Evolutionary conservation across 1,284 basidiomycete genomes (phyloP), one percentile per base, ranked within the genome.

Genomic region (Thelephora terrestris): DNA sequence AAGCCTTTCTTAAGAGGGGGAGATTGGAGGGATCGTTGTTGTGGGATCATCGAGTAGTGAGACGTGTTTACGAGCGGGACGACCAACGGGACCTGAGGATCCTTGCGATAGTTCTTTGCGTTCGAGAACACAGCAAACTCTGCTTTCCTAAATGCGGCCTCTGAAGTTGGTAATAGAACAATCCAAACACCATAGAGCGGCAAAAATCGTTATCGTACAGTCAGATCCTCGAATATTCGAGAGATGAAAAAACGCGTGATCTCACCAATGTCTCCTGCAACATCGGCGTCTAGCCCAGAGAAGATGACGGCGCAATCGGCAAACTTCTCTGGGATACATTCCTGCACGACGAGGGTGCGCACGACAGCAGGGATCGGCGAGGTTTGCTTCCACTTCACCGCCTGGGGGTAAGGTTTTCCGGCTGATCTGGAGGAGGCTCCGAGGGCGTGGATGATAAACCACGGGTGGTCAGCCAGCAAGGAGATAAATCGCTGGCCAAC

Each of bases 121-220:
- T 99, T 99, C 24, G 93, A 97, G 68, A 98, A 99, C 23, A 99
- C 87, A 48, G 87, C 81, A 45, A 97, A 76, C 59, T 99, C 87
- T 29, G 94, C 91, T 17, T 75, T 67, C 56, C 95, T 75, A 70
- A 99, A 96, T 0, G 85, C 85, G 35, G 75, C 71, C 73, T 99
- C 96, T 96, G 57, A 21, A 43, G 36, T 32, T 3, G 9, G 14
- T 3, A 14, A 32, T 32, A 32, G 7, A 12, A 32, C 29, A 14
- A 32, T 32, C 29, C 29, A 39, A 21, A 45, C 5, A 9, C 12
- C 12, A 34, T 34, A 5, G 24, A 16, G n/a, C 43, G 21, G 23
- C 23, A 10, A 20, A 27, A 2, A 14, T 27, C 5, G 24, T 32
- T 42, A 42, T 42, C 39, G 18, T 12, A 42, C 17, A 9, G 25